Conservation (phyloP, 805 yeast genomes). For the Schwanniomyces polymorphus region DNA sequence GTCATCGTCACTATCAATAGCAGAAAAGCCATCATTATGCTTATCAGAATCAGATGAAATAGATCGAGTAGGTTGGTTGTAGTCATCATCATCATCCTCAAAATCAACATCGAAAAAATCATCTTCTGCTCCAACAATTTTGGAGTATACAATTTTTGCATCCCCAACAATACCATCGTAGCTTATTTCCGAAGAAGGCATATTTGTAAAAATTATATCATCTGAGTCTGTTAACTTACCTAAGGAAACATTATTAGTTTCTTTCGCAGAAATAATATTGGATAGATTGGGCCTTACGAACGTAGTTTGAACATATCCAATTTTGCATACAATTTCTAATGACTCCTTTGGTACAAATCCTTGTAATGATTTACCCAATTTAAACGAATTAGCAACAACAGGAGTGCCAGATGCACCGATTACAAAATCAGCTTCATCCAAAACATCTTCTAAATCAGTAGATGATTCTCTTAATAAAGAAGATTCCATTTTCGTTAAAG, state of each 20-base stretch:
- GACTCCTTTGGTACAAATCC: constrained; percentile 82
- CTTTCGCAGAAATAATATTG: constrained; percentile 32
- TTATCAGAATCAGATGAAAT: neutral
- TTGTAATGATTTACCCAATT: constrained; percentile 81
- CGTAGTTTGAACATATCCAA: constrained; percentile 40
- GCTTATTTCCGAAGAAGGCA: constrained; percentile 84
- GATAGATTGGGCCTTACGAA: constrained; percentile 37
- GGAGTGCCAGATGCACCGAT: constrained; percentile 53
- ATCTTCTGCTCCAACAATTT: constrained; percentile 88
- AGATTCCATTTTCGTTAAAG: constrained; percentile 75
- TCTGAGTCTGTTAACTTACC: constrained; percentile 36
- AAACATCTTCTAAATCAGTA: constrained; percentile 45
- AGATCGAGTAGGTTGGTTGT: constrained; percentile 5
- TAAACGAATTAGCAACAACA: constrained; percentile 69
- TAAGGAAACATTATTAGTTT: constrained; percentile 23
- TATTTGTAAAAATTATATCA: constrained; percentile 47
- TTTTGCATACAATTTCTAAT: constrained; percentile 41
- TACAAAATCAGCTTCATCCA: constrained; percentile 52
- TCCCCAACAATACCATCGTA: constrained; percentile 90
- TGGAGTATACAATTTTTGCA: constrained; percentile 69
- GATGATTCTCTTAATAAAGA: constrained; percentile 78
- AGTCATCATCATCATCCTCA: constrained; percentile 83
- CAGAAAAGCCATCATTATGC: constrained; percentile 5
- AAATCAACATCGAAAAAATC: constrained; percentile 96
- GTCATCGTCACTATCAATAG: constrained; percentile 27